Base-by-base conservation (phyloP, 2,329 filamentous ascomycete genomes). In the Pseudogymnoascus sp. region DNA sequence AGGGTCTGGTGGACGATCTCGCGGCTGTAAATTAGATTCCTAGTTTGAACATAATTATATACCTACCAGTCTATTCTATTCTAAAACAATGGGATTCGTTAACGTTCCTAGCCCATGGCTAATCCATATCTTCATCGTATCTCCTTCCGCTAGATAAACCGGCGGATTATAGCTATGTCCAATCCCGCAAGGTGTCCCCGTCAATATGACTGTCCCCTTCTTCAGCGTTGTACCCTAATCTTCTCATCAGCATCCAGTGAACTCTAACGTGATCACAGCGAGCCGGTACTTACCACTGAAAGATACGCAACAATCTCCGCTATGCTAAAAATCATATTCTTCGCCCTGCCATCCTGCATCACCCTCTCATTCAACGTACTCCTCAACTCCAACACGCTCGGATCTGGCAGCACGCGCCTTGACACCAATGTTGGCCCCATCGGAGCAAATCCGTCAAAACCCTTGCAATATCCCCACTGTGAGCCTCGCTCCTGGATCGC, bases 381-480 rank as follows among this genome's bases (percentile, higher is more conserved):
- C 11, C 73, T 70, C 57, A 79, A 67, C 6, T 68, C 63, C 32
- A 79, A 67, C 60, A 67, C 66, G 6, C 70, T 70, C 1, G 74
- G 73, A 62, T 79, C 74, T 1, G 72, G 68, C 38, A 79, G 68
- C 0, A 71, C 61, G 11, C 69, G 64, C 11, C 70, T 69, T 1
- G 74, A 79, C 11, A 80, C 80, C 2, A 82, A 68, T 2, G 74
- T 74, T 3, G 79, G 80, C 1, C 78, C 81, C 22, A 83, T 71
- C 0, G 82, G 82, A 61, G 80, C 83, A 2, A 78, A 75, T 28
- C 78, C 78, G 64, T 84, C 82, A 60, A 84, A 82, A 1, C 81
- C 80, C 71, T 85, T 84, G 22, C 80, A 83, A 68, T 79, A 85
- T 62, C 77, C 81, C 76, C 80, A 82, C 68, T 84, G 81, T 58